phyloP scores from a whole-genome alignment of 805 yeast genomes.

The Metschnikowia aberdeeniae region DNA sequence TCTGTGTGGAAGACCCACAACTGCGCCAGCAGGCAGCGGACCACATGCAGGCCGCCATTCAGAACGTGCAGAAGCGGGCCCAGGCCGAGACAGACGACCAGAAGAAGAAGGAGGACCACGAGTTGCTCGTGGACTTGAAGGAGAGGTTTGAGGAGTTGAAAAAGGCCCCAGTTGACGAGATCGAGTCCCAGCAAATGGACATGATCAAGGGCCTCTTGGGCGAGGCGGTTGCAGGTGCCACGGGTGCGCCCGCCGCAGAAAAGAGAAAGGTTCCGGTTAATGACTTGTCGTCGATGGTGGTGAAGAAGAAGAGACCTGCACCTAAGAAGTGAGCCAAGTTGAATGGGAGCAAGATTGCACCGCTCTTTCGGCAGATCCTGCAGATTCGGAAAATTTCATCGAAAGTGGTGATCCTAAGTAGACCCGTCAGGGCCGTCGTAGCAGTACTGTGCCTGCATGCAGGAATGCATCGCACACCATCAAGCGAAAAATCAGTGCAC shows the following conservation, averaged over 20 bases:
- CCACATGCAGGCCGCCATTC: conserved; percentile 52
- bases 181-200: conserved; percentile 48
- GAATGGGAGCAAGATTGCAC: too few species aligned
- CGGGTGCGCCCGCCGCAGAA: conserved; percentile 2
- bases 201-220: conserved; percentile 58
- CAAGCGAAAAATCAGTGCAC: neutral
- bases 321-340: neutral
- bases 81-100: conserved; percentile 35
- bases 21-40: conserved; percentile 49
- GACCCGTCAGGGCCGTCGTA: too few species aligned
- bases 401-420: neutral
- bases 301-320: conserved; percentile 36
- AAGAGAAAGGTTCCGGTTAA: conserved; percentile 37
- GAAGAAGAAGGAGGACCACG: conserved; percentile 42
- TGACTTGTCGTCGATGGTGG: conserved; percentile 60
- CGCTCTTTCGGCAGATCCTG: neutral
- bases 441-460: too few species aligned
- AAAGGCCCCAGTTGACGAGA: conserved; percentile 46
- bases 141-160: conserved; percentile 53
- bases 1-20: conserved; percentile 49
- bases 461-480: conserved; percentile 2
- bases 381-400: neutral
- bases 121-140: conserved; percentile 51
- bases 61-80: conserved; percentile 37
- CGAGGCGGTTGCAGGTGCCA: conserved; percentile 26